Conservation (phyloP, 2,329 filamentous ascomycete species). For the Aspergillus vadensis region DNA sequence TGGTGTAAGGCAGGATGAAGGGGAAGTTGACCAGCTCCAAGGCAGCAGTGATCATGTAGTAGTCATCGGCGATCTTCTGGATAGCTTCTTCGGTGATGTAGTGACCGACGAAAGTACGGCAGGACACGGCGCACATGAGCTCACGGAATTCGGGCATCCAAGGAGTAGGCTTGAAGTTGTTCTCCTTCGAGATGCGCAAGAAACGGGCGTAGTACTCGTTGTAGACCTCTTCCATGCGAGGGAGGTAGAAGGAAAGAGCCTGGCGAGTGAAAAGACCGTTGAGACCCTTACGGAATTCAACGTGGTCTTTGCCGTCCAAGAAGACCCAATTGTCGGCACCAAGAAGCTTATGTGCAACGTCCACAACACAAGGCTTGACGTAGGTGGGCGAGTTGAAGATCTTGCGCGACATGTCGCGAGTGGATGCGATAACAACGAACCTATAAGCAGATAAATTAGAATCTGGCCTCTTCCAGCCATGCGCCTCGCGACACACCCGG, state of each 20-base stretch:
- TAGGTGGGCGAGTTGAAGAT: constrained; percentile 91
- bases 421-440: constrained; percentile 95
- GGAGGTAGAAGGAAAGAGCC: constrained; percentile 84
- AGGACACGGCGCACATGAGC: constrained; percentile 90
- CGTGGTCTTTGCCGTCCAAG: constrained; percentile 89
- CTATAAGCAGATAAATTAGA: constrained; percentile 35
- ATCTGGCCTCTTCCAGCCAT: neutral
- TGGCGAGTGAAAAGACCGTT: constrained; percentile 92
- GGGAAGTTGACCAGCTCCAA: constrained; percentile 98
- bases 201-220: constrained; percentile 81
- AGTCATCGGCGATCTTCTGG: constrained; percentile 94
- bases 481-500: neutral
- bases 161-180: constrained; percentile 71
- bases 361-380: constrained; percentile 95
- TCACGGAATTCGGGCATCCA: constrained; percentile 95
- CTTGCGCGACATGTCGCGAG: constrained; percentile 92
- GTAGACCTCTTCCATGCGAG: constrained; percentile 90
- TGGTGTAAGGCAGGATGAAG: constrained; percentile 91
- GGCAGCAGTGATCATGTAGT: constrained; percentile 93
- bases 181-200: constrained; percentile 71
- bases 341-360: constrained; percentile 89
- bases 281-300: constrained; percentile 95
- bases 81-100: constrained; percentile 89
- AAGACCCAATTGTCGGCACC: constrained; percentile 96
- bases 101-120: constrained; percentile 94